These are phyloP conservation scores for Saccharomycopsis fermentans DNA, from an alignment of 805 yeast species.

Conservation along the genomic window DNA sequence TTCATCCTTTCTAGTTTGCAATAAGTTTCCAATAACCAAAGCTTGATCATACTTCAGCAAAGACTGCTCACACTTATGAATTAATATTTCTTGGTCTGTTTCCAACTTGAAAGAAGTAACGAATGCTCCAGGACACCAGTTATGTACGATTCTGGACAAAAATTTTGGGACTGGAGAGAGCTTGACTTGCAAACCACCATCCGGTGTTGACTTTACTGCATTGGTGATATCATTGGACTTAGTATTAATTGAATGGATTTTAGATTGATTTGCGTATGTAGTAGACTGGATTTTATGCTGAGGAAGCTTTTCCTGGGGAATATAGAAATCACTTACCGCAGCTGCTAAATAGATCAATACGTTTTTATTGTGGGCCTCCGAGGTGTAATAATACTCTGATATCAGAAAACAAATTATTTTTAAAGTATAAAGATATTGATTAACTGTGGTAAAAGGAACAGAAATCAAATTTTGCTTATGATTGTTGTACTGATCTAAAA, in stretches of 20 bases:
- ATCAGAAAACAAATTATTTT: conserved; percentile 53
- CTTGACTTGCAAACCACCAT: conserved; percentile 74
- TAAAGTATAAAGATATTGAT: conserved; percentile 83
- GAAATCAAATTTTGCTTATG: conserved; percentile 31
- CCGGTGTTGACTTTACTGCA: conserved; percentile 13
- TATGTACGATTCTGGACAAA: conserved; percentile 73
- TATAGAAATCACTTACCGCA: conserved; percentile 93
- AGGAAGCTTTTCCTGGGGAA: conserved; percentile 78
- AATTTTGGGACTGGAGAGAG: conserved; percentile 96
- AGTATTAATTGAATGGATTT: neutral
- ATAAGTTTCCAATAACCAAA: conserved; percentile 84
- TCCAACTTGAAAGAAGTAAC: conserved; percentile 91
- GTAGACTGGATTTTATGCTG: conserved; percentile 79
- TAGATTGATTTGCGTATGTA: neutral
- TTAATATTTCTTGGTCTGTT: conserved; percentile 64
- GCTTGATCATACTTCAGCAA: conserved; percentile 81
- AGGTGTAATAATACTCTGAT: conserved; percentile 17
- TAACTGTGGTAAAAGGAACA: conserved; percentile 90
- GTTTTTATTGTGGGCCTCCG: conserved; percentile 44
- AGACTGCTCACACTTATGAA: conserved; percentile 69
- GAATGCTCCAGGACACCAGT: conserved; percentile 95
- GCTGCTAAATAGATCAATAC: conserved; percentile 80
- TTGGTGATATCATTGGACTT: neutral
- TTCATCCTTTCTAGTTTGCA: conserved; percentile 80
- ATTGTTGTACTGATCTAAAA: conserved; percentile 25